Evolutionary conservation across 2,329 filamentous ascomycete genomes (phyloP).

Genomic region (Cladosporium sp.): DNA sequence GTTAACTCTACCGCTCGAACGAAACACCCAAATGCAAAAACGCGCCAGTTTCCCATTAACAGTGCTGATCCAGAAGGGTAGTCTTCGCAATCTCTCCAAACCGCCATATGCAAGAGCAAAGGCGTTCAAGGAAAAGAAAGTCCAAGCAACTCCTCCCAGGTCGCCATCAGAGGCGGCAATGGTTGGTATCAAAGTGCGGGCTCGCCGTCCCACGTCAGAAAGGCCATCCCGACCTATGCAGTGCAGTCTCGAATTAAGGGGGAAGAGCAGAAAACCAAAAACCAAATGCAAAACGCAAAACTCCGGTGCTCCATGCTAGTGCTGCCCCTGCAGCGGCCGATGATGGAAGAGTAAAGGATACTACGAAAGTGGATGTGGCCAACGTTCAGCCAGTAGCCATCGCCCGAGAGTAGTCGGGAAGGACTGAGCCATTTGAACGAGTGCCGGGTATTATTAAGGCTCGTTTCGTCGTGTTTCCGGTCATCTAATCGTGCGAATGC

Average conservation of each 20-base stretch:
- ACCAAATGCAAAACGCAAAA: neutral
- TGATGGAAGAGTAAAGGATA: neutral
- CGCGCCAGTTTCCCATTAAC: neutral
- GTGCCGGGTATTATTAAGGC: conserved; percentile 16
- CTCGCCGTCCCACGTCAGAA: neutral
- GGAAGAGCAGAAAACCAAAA: neutral
- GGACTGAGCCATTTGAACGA: conserved; percentile 1
- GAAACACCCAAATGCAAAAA: neutral
- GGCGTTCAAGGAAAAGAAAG: conserved; percentile 8
- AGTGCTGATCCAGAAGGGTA: conserved; percentile 13
- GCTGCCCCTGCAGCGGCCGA: conserved; percentile 3
- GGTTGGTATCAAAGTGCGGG: conserved; percentile 1
- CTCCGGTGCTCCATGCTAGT: conserved; percentile 5
- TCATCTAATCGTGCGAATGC: conserved; percentile 6
- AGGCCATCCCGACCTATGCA: conserved; percentile 1
- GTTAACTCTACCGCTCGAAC: conserved; percentile 1
- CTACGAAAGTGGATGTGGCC: conserved; percentile 16
- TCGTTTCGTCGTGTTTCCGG: conserved; percentile 11
- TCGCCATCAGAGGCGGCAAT: neutral
- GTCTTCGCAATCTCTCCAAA: conserved; percentile 2
- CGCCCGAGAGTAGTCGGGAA: neutral
- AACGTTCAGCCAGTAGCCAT: conserved; percentile 6
- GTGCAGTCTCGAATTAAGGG: conserved; percentile 10
- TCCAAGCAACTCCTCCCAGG: conserved; percentile 10
- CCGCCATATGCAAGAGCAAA: conserved; percentile 2